A percentile compares a stretch with the other conserved stretches of the same genome.
phyloP scores from a whole-genome alignment of 257 asterid genomes.

The Gentiana straminea region DNA sequence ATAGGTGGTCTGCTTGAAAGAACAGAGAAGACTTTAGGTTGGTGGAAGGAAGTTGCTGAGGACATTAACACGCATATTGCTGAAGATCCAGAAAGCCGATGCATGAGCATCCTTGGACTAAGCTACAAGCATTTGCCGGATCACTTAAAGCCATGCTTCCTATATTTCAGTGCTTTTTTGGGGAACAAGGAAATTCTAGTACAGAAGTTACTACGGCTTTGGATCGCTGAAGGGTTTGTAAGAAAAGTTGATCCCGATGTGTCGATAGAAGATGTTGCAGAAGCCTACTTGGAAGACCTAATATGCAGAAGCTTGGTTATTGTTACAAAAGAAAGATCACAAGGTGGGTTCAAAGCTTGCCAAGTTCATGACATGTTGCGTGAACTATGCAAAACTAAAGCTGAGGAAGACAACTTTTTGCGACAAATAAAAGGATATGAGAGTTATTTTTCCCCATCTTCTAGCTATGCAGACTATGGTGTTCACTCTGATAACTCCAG shows the following conservation, averaged over 20 bases:
- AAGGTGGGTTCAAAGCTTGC: background rate
- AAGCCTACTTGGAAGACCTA: background rate
- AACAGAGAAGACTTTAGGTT: background rate
- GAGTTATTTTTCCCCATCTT: background rate
- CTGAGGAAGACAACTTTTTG: constrained; percentile 1
- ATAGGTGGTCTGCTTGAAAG: constrained; percentile 2
- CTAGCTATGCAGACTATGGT: background rate
- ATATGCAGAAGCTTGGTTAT: background rate
- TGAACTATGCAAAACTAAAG: background rate
- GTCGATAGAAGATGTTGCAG: background rate
- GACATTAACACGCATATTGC: background rate
- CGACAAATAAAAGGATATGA: background rate
- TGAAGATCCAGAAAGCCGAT: no score
- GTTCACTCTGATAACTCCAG: background rate
- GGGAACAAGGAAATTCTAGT: background rate
- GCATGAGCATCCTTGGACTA: background rate
- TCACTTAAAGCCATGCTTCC: constrained; percentile 6
- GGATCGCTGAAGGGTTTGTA: background rate
- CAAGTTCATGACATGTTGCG: background rate
- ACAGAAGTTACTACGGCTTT: background rate
- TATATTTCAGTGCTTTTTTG: constrained; percentile 4
- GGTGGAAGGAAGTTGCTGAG: background rate
- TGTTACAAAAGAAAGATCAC: background rate
- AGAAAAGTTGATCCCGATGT: background rate
- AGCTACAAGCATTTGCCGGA: constrained; percentile 10